Evolutionary conservation across 345 rosid genomes (phyloP).

Genomic region (Dimocarpus longan): DNA sequence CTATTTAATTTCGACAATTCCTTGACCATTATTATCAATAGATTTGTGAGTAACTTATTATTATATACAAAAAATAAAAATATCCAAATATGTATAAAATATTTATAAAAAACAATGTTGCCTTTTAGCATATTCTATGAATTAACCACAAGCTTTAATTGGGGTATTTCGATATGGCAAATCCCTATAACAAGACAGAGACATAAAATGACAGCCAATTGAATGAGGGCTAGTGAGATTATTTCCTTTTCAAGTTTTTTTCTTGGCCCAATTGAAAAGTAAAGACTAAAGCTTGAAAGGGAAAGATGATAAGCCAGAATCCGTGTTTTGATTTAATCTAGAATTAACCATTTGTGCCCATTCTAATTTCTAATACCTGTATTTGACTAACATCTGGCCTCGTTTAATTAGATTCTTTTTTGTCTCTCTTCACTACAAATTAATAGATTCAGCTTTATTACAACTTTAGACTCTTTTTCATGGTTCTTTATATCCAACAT

Average conservation of each 20-base stretch:
- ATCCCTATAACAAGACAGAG: neutral
- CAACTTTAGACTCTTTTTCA: neutral
- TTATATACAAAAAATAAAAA: too few relatives aligned
- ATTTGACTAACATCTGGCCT: neutral
- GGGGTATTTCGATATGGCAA: neutral
- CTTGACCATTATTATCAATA: too few relatives aligned
- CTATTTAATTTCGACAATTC: too few relatives aligned
- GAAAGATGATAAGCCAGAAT: neutral
- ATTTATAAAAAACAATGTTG: neutral
- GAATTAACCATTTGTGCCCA: neutral
- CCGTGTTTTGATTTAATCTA: neutral
- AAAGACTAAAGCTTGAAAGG: neutral
- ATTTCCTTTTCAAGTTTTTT: neutral
- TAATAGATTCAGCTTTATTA: neutral
- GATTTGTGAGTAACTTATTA: too few relatives aligned
- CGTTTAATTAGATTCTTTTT: neutral
- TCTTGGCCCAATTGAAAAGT: neutral
- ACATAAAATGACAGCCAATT: neutral
- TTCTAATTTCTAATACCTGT: neutral
- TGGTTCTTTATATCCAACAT: neutral
- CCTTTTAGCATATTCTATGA: neutral
- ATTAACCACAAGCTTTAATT: neutral
- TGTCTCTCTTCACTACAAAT: neutral
- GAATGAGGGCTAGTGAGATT: neutral
- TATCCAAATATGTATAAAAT: too few relatives aligned